Evolutionary conservation across 495 filamentous ascomycete genomes (phyloP).

Genomic region (Aspergillus taichungensis): DNA sequence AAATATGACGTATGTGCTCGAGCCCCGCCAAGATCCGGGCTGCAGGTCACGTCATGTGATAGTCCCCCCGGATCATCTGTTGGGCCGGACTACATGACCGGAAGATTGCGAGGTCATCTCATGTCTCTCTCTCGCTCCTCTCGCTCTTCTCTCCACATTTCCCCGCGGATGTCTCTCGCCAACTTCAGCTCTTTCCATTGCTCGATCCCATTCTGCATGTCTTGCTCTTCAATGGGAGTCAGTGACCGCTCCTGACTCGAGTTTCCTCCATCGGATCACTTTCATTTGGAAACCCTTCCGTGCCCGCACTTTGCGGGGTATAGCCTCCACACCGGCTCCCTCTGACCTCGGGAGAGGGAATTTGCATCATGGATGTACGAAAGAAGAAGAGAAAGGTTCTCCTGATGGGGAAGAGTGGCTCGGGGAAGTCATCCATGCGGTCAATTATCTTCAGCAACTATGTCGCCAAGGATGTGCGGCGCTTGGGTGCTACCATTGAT

Average conservation of each 20-base stretch:
- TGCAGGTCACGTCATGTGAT: too few relatives aligned
- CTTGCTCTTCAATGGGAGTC: neutral
- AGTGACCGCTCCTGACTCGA: neutral
- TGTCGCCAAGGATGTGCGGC: conserved; percentile 88
- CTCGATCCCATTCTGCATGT: neutral
- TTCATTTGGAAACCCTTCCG: neutral
- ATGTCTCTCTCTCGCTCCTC: neutral
- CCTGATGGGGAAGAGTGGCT: conserved; percentile 83
- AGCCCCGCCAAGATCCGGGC: too few relatives aligned
- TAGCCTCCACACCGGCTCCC: neutral
- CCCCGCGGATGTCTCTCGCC: neutral
- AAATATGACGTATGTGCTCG: too few relatives aligned
- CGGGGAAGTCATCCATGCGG: conserved; percentile 99
- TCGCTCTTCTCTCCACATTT: neutral
- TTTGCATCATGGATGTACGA: conserved; percentile 33
- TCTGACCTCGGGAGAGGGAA: neutral
- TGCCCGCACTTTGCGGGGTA: conserved; percentile 8
- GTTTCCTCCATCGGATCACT: too few relatives aligned
- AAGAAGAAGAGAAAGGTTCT: conserved; percentile 52
- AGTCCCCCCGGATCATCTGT: too few relatives aligned
- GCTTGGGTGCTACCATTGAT: conserved; percentile 95
- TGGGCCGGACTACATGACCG: too few relatives aligned
- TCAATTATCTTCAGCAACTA: conserved; percentile 98
- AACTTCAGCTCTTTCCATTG: neutral
- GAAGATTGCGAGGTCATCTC: neutral